Evolutionary conservation across 768 basidiomycete species (phyloP).

Genomic region (Ramaria sp.): DNA sequence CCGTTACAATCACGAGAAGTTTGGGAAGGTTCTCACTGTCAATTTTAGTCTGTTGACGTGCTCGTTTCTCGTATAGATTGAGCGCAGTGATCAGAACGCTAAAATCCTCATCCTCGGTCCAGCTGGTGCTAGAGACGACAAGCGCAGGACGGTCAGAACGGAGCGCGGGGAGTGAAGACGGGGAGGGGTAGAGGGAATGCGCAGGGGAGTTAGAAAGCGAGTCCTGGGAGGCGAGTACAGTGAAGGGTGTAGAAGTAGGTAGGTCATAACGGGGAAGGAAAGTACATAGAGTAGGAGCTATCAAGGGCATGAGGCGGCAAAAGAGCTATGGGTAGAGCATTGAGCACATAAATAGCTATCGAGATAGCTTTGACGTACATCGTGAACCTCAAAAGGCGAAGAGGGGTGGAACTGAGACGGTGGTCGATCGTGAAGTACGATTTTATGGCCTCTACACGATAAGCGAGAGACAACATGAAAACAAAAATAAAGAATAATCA

Average conservation of each 20-base stretch:
- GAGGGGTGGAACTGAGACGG: slow-evolving; percentile 73
- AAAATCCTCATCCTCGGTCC: slow-evolving; percentile 98
- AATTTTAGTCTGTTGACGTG: slow-evolving; percentile 18
- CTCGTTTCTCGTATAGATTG: slow-evolving; percentile 52
- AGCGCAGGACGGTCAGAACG: slow-evolving; percentile 74
- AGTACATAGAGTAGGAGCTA: slow-evolving; percentile 19
- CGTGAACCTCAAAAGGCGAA: slow-evolving; percentile 61
- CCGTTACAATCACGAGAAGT: slow-evolving; percentile 77
- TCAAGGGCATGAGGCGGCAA: slow-evolving; percentile 14
- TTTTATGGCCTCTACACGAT: slow-evolving; percentile 54
- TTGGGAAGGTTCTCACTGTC: slow-evolving; percentile 41
- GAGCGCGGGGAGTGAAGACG: slow-evolving; percentile 31
- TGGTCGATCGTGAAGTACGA: slow-evolving; percentile 83
- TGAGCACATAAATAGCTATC: slow-evolving; percentile 18
- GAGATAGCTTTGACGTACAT: slow-evolving; percentile 33
- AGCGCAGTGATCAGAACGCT: slow-evolving; percentile 71
- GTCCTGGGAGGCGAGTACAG: slow-evolving; percentile 15
- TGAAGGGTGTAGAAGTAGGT: slow-evolving; percentile 56
- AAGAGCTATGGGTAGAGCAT: slow-evolving; percentile 22
- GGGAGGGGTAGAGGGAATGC: slow-evolving; percentile 12
- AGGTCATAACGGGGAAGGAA: slow-evolving; percentile 43
- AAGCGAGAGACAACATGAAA: background rate
- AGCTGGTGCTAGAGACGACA: slow-evolving; percentile 85
- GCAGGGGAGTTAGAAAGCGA: slow-evolving; percentile 20
- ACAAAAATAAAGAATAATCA: slow-evolving; percentile 21